These are phyloP conservation scores for Curvularia spicifera DNA, from an alignment of 2,329 filamentous ascomycete genomes.

Conservation along the genomic window DNA sequence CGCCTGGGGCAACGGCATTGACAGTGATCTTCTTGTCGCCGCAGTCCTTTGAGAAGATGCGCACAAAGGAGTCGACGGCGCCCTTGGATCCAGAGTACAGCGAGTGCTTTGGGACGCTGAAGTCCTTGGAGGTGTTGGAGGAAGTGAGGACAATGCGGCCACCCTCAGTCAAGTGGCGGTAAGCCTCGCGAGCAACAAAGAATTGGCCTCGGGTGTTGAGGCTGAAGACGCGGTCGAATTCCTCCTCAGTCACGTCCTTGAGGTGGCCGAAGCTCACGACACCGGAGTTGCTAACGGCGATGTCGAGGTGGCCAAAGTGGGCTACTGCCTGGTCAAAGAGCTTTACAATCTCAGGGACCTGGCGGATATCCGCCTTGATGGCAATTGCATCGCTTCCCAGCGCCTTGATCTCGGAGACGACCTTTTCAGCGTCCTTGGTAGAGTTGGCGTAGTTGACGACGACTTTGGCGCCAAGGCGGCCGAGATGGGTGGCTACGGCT, in stretches of 20 bases:
- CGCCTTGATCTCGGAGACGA: constrained; percentile 50
- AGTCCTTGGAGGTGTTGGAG: constrained; percentile 69
- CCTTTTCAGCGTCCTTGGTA: constrained; percentile 54
- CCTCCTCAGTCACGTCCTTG: constrained; percentile 69
- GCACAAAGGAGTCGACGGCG: constrained; percentile 72
- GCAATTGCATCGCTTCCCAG: constrained; percentile 58
- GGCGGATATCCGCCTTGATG: constrained; percentile 62
- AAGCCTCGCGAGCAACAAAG: constrained; percentile 75
- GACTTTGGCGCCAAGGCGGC: constrained; percentile 64
- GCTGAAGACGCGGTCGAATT: constrained; percentile 71
- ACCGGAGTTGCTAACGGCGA: constrained; percentile 59
- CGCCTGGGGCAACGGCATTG: constrained; percentile 73
- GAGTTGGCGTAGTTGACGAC: constrained; percentile 69
- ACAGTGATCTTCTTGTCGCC: constrained; percentile 70
- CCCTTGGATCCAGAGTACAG: constrained; percentile 74
- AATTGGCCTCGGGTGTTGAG: constrained; percentile 73
- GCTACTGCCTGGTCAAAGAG: constrained; percentile 53
- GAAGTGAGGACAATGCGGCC: constrained; percentile 76
- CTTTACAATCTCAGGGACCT: constrained; percentile 55
- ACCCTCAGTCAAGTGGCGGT: constrained; percentile 69
- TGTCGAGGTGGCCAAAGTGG: constrained; percentile 48
- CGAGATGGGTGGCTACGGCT: constrained; percentile 68
- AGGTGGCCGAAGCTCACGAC: constrained; percentile 70
- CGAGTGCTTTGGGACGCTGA: constrained; percentile 70
- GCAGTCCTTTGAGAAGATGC: constrained; percentile 71